A percentile compares a stretch with the other conserved stretches of the same genome.
Evolutionary conservation across 164 flowering plant genomes (phyloP).

Genomic region (Dillenia suffruticosa): DNA sequence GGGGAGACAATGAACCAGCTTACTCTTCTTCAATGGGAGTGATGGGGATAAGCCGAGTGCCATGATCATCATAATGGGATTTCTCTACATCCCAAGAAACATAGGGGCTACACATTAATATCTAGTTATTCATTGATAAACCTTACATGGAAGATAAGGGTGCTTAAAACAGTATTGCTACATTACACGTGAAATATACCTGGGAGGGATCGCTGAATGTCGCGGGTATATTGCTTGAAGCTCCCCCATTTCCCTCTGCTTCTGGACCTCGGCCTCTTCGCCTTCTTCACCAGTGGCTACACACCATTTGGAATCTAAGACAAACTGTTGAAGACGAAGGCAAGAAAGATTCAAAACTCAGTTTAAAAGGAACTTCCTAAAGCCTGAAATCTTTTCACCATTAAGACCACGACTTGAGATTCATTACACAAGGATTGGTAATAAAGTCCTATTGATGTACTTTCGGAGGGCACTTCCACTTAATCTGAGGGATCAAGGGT

Average conservation of each 20-base stretch:
- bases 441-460: conserved; percentile 17
- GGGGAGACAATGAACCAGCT: no score
- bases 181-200: conserved; percentile 14
- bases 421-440: neutral
- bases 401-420: neutral
- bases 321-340: conserved; percentile 17
- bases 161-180: neutral
- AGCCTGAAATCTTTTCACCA: neutral
- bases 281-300: conserved; percentile 47
- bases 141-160: neutral
- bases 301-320: conserved; percentile 21
- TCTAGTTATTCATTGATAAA: no score
- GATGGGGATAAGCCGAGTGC: conserved; percentile 1
- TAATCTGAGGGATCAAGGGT: conserved; percentile 14
- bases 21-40: conserved; percentile 3
- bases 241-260: conserved; percentile 21
- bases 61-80: conserved; percentile 1
- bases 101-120: neutral
- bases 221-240: conserved; percentile 39
- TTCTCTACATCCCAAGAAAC: neutral
- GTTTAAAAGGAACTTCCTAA: no score
- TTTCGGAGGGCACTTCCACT: conserved; percentile 42
- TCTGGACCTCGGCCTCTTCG: conserved; percentile 21
- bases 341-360: no score
- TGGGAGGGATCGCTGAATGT: conserved; percentile 27